A percentile compares a stretch with the other conserved stretches of the same genome.
These are phyloP conservation scores for Aspergillus clavatus DNA, from an alignment of 2,329 filamentous ascomycete genomes.

Conservation along the genomic window DNA sequence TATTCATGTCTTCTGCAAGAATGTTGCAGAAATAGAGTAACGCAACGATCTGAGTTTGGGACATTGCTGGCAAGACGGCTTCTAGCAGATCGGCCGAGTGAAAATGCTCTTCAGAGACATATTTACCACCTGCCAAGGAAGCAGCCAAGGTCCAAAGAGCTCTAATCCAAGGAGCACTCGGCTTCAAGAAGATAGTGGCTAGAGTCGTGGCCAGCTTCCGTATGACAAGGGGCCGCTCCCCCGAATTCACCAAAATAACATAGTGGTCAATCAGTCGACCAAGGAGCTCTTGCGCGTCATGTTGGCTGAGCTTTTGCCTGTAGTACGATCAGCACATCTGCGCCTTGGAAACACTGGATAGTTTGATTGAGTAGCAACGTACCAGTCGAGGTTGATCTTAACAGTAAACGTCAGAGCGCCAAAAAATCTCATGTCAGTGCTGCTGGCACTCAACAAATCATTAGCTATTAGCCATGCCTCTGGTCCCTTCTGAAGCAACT, in stretches of 20 bases:
- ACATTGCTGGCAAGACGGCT: conserved; percentile 34
- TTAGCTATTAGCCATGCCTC: conserved; percentile 84
- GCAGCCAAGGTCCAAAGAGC: conserved; percentile 35
- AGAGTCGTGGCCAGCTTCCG: conserved; percentile 45
- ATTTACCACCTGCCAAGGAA: conserved; percentile 36
- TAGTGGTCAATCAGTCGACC: conserved; percentile 41
- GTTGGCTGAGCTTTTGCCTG: conserved; percentile 35
- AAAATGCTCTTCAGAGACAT: conserved; percentile 32
- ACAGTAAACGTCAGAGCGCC: conserved; percentile 88
- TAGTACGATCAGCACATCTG: conserved; percentile 1
- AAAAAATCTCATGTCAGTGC: conserved; percentile 81
- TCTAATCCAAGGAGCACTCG: conserved; percentile 35
- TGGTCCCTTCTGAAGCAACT: conserved; percentile 70
- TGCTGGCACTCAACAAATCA: conserved; percentile 62
- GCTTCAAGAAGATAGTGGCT: conserved; percentile 41
- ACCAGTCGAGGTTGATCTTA: conserved; percentile 91
- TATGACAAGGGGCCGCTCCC: conserved; percentile 39
- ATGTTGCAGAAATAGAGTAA: conserved; percentile 38
- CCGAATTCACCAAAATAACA: conserved; percentile 35
- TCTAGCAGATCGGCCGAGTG: conserved; percentile 26
- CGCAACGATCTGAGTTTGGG: conserved; percentile 31
- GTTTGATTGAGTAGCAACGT: conserved; percentile 21
- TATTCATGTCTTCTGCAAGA: conserved; percentile 38
- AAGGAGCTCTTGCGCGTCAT: conserved; percentile 33
- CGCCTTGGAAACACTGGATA: not conserved